Conservation (phyloP, 495 filamentous ascomycete species). For the Xylaria palmicola region DNA sequence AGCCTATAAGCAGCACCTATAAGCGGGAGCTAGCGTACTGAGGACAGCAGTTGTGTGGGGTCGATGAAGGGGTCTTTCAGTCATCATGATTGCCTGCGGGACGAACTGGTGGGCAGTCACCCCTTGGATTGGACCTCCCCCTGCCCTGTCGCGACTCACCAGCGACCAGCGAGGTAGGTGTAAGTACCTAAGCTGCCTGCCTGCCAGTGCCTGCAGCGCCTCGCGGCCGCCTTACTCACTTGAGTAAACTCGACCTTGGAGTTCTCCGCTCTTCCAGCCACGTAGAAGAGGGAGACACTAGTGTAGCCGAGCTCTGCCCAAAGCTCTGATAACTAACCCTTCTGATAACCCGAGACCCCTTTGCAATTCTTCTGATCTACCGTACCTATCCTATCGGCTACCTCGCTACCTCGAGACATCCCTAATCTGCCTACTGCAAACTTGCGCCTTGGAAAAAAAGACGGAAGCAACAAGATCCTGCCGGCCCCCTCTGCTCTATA, state of each 20-base stretch:
- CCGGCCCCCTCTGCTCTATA: background rate
- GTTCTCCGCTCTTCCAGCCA: conserved; percentile 10
- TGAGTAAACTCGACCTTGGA: background rate
- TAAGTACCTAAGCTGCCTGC: too few species aligned
- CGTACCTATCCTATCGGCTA: background rate
- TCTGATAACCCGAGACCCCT: background rate
- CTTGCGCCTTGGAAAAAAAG: background rate
- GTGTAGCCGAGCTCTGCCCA: conserved; percentile 6
- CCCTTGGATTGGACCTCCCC: too few species aligned
- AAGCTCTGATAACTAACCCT: background rate
- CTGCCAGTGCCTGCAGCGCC: too few species aligned
- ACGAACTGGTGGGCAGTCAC: conserved; percentile 4
- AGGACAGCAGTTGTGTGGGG: too few species aligned
- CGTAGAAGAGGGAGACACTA: background rate
- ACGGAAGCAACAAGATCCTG: background rate
- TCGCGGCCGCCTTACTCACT: background rate
- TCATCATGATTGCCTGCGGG: too few species aligned
- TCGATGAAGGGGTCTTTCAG: background rate
- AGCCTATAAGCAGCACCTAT: too few species aligned
- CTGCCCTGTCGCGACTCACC: too few species aligned
- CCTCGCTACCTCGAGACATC: background rate
- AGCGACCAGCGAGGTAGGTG: too few species aligned
- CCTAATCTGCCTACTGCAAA: background rate
- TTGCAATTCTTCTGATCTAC: background rate
- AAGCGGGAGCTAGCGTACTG: too few species aligned